These are phyloP conservation scores for Trichoderma koningii DNA, from an alignment of 2,329 filamentous ascomycete species.

Conservation along the genomic window DNA sequence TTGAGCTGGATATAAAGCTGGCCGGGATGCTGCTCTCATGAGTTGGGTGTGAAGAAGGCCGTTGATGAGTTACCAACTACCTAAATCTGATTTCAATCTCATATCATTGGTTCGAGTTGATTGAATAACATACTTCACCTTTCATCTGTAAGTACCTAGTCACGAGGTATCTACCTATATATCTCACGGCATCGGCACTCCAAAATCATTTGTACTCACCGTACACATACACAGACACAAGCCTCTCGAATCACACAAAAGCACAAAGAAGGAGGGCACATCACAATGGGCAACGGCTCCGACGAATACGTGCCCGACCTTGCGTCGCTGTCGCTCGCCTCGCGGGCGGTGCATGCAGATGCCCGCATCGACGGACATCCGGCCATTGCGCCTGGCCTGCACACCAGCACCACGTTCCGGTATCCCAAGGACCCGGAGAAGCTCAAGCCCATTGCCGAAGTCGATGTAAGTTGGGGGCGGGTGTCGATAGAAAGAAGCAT, in stretches of 20 bases:
- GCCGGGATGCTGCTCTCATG: neutral
- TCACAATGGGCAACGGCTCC: conserved; percentile 11
- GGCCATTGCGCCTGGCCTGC: conserved; percentile 85
- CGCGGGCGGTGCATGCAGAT: conserved; percentile 79
- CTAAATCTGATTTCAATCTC: neutral
- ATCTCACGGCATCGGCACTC: neutral
- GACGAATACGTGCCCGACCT: conserved; percentile 21
- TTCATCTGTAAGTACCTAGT: neutral
- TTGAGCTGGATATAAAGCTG: conserved; percentile 6
- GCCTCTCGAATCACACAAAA: neutral
- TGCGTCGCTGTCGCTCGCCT: conserved; percentile 55
- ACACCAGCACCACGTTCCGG: conserved; percentile 88
- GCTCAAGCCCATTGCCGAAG: conserved; percentile 46
- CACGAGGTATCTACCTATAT: neutral
- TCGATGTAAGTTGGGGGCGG: conserved; percentile 52
- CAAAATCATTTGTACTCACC: neutral
- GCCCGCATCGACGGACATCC: conserved; percentile 71
- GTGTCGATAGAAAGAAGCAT: neutral
- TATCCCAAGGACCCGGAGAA: conserved; percentile 72
- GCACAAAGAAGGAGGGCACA: neutral
- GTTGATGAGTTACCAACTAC: too few relatives aligned
- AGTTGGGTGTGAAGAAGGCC: neutral
- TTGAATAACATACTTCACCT: too few relatives aligned
- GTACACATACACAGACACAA: neutral
- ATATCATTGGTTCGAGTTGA: neutral